Percentiles rank a stretch among this genome's conserved stretches.
Conservation (phyloP, 805 yeast species). For the Lipomyces yamadae region DNA sequence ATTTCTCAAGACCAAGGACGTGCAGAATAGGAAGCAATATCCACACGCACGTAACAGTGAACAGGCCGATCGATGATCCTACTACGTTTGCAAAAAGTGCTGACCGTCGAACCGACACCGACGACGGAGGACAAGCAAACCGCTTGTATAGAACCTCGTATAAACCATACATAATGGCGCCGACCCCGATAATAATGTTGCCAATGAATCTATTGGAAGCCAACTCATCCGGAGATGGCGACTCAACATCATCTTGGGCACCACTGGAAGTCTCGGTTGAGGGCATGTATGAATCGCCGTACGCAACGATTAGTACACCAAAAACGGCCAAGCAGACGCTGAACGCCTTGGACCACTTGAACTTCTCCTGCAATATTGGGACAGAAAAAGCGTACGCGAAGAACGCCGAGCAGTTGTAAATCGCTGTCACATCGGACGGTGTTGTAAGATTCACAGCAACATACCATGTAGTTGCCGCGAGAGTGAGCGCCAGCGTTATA, state of each 20-base stretch:
- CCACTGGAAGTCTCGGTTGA: constrained; percentile 5
- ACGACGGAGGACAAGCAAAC: constrained; percentile 72
- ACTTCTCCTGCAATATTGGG: constrained; percentile 68
- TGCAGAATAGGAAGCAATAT: constrained; percentile 56
- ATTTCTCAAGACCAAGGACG: constrained; percentile 59
- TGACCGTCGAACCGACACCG: constrained; percentile 67
- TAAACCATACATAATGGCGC: constrained; percentile 51
- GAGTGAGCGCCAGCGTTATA: constrained; percentile 62
- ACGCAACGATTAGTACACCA: constrained; percentile 82
- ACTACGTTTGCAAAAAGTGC: constrained; percentile 79
- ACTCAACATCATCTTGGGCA: background rate
- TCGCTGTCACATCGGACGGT: constrained; percentile 86
- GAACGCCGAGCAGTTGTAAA: constrained; percentile 87
- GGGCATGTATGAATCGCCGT: constrained; percentile 43
- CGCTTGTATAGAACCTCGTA: constrained; percentile 85
- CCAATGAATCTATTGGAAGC: constrained; percentile 52
- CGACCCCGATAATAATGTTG: constrained; percentile 68
- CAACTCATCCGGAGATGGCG: constrained; percentile 34
- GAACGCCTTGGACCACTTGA: constrained; percentile 63
- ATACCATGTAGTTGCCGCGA: constrained; percentile 87
- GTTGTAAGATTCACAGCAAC: constrained; percentile 79
- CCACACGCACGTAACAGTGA: constrained; percentile 58
- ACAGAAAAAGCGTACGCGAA: constrained; percentile 85
- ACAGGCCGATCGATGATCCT: constrained; percentile 68
- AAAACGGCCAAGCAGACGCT: constrained; percentile 73